These are phyloP conservation scores for Blastosporella zonata DNA, from an alignment of 1,284 basidiomycete genomes.

Conservation along the genomic window DNA sequence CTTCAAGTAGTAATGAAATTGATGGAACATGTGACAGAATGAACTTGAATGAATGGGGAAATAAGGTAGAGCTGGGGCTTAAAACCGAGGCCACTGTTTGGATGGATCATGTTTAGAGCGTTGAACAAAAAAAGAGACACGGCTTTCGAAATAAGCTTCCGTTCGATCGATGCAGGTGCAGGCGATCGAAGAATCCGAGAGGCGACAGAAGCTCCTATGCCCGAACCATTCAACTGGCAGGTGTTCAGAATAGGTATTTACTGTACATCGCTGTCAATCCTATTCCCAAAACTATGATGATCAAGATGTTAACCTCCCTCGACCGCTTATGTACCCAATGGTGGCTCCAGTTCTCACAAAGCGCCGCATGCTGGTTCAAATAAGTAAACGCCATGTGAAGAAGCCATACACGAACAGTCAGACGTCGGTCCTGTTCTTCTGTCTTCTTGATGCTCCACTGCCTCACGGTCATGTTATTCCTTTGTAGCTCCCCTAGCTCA, in stretches of 20 bases:
- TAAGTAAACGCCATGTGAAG: background rate
- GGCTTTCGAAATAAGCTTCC: slow-evolving; percentile 7
- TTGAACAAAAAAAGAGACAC: no score
- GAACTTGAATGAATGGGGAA: background rate
- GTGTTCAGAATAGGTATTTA: background rate
- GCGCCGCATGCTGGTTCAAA: slow-evolving; percentile 15
- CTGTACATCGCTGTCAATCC: slow-evolving; percentile 8
- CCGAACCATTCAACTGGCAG: background rate
- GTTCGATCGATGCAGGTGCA: slow-evolving; percentile 11
- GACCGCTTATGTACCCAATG: slow-evolving; percentile 18
- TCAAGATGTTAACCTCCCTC: slow-evolving; percentile 13
- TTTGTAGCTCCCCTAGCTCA: slow-evolving; percentile 12
- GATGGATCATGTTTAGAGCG: background rate
- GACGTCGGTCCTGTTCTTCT: slow-evolving; percentile 17
- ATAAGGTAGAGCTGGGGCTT: background rate
- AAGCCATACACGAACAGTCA: slow-evolving; percentile 10
- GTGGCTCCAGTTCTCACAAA: slow-evolving; percentile 18
- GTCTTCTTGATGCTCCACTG: slow-evolving; percentile 17
- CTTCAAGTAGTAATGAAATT: slow-evolving; percentile 2
- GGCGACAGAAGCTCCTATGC: background rate
- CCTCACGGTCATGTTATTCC: slow-evolving; percentile 6
- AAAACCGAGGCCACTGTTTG: background rate
- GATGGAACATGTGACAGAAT: slow-evolving; percentile 10
- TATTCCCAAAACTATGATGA: slow-evolving; percentile 9
- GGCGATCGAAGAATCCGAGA: background rate